A percentile compares a stretch with the other conserved stretches of the same genome.
These are phyloP conservation scores for Phyllosticta citriasiana DNA, from an alignment of 2,329 filamentous ascomycete species.

Conservation along the genomic window DNA sequence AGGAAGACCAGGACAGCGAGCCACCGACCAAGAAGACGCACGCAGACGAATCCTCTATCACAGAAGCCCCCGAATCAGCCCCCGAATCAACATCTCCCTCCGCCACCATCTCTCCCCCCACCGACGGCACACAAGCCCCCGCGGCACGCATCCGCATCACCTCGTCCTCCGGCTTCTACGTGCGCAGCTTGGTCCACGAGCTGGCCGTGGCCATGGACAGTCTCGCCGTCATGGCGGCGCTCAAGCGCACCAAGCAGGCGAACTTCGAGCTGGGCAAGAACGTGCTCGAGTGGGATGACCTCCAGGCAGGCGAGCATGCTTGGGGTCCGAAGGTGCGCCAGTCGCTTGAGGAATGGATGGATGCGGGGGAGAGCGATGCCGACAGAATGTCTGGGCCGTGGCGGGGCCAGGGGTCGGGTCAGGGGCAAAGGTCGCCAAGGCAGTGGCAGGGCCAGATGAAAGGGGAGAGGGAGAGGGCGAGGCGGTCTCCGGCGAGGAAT, in stretches of 20 bases:
- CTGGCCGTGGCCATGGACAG: slow-evolving; percentile 74
- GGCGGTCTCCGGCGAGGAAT: not conserved
- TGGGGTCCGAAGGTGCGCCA: slow-evolving; percentile 68
- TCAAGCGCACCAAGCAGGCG: slow-evolving; percentile 71
- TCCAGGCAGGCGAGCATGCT: slow-evolving; percentile 64
- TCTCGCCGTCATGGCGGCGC: slow-evolving; percentile 74
- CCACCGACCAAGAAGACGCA: slow-evolving; percentile 9
- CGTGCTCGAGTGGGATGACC: slow-evolving; percentile 68
- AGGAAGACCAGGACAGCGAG: slow-evolving; percentile 28
- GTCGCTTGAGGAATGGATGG: slow-evolving; percentile 45
- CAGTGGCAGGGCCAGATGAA: slow-evolving; percentile 14
- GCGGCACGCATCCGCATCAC: slow-evolving; percentile 81
- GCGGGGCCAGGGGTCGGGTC: too few relatives aligned
- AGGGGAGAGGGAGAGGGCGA: not conserved
- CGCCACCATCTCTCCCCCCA: not conserved
- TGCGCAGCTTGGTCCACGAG: slow-evolving; percentile 87
- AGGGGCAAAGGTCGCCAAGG: slow-evolving; percentile 12
- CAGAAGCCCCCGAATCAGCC: not conserved
- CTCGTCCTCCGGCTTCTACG: slow-evolving; percentile 93
- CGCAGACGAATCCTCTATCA: not conserved
- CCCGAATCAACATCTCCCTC: not conserved
- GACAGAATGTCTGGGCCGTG: too few relatives aligned
- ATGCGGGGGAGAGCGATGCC: slow-evolving; percentile 26
- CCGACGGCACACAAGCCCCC: slow-evolving; percentile 36
- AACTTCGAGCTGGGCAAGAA: slow-evolving; percentile 67